phyloP scores from a whole-genome alignment of 768 basidiomycete genomes.

The Russula ochroleuca region DNA sequence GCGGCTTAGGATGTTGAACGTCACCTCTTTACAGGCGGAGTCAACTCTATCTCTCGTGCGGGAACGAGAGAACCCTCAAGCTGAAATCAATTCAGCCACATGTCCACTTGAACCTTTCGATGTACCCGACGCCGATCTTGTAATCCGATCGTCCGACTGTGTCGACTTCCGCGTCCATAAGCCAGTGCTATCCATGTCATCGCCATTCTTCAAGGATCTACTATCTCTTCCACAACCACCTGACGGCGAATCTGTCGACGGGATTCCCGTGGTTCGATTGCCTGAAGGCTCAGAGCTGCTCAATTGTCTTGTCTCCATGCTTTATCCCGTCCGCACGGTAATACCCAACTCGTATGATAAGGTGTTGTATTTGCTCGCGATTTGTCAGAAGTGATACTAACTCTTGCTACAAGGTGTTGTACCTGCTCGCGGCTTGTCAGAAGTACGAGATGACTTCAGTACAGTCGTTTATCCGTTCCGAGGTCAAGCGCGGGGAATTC shows the following conservation, averaged over 20 bases:
- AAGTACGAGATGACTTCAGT: constrained; percentile 30
- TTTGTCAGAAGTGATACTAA: no score
- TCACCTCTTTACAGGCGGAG: not conserved
- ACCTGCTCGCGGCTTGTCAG: constrained; percentile 21
- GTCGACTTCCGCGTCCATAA: constrained; percentile 7
- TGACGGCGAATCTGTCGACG: constrained; percentile 1
- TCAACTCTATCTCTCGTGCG: not conserved
- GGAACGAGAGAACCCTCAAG: not conserved
- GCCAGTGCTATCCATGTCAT: not conserved
- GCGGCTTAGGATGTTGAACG: not conserved
- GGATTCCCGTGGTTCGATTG: not conserved
- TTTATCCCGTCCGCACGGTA: not conserved
- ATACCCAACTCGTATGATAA: not conserved
- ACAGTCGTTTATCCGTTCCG: not conserved
- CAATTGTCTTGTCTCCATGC: not conserved
- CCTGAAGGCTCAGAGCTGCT: not conserved
- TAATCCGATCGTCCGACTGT: constrained; percentile 2
- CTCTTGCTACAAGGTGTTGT: not conserved
- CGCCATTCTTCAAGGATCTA: constrained; percentile 1
- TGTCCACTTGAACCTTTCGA: not conserved
- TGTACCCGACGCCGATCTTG: not conserved
- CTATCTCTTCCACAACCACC: not conserved
- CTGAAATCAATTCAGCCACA: not conserved
- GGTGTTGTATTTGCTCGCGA: not conserved
- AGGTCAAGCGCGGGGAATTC: not conserved